Percentiles rank a stretch among this genome's conserved stretches.
phyloP scores from a whole-genome alignment of 805 yeast genomes.

The Suhomyces sp. region DNA sequence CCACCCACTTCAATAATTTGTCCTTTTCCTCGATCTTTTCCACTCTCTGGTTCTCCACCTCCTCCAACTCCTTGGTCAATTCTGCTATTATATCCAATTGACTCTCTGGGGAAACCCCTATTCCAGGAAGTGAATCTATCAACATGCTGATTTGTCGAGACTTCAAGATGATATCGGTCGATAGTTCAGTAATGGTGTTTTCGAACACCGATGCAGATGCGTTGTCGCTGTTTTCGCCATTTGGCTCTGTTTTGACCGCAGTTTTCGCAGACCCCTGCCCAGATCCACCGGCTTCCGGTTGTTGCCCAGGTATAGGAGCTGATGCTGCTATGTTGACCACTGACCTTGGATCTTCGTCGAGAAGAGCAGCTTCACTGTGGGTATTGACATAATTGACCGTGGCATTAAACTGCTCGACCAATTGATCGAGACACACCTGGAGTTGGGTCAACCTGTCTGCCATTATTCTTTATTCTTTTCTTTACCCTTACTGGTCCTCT shows the following conservation, averaged over 20 bases:
- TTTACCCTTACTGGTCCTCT: no score
- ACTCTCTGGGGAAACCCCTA: constrained; percentile 75
- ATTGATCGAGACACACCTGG: constrained; percentile 82
- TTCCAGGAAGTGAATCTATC: constrained; percentile 89
- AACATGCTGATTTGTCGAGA: constrained; percentile 83
- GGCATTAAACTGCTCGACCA: constrained; percentile 77
- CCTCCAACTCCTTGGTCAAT: constrained; percentile 60
- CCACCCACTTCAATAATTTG: constrained; percentile 57
- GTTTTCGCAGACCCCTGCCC: constrained; percentile 7
- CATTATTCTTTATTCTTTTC: no score
- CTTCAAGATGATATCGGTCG: constrained; percentile 81
- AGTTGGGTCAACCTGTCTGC: constrained; percentile 87
- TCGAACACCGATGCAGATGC: constrained; percentile 15
- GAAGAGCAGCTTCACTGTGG: constrained; percentile 35
- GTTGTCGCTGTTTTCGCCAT: constrained; percentile 3
- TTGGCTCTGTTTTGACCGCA: not conserved
- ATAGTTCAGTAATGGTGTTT: constrained; percentile 67
- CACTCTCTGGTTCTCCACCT: constrained; percentile 58
- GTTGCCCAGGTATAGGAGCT: constrained; percentile 50
- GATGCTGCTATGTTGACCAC: constrained; percentile 62
- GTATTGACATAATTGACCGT: constrained; percentile 65
- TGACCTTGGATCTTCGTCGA: constrained; percentile 65
- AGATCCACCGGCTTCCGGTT: constrained; percentile 4
- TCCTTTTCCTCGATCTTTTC: constrained; percentile 65
- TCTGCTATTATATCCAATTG: constrained; percentile 65